These are phyloP conservation scores for Amanita phalloides DNA, from an alignment of 768 basidiomycete species.

Conservation along the genomic window DNA sequence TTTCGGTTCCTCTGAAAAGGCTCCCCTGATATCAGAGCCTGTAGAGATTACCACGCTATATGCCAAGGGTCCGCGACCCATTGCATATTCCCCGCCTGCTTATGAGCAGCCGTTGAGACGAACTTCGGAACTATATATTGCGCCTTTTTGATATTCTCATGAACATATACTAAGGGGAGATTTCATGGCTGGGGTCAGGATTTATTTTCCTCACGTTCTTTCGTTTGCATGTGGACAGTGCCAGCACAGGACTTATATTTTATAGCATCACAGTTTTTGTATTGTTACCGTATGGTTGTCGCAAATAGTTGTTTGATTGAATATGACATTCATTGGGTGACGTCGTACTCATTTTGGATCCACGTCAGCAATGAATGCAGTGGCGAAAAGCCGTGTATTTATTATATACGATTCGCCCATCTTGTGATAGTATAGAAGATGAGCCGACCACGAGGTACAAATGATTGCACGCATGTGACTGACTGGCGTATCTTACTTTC, in stretches of 20 bases:
- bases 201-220: not conserved
- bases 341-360: not conserved
- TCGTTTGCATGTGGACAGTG: not conserved
- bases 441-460: not conserved
- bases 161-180: slow-evolving; percentile 4
- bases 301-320: too few relatives aligned
- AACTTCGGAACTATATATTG: slow-evolving; percentile 15
- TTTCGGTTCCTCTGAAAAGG: slow-evolving; percentile 25
- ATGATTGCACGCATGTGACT: not conserved
- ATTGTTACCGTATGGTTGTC: not conserved
- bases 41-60: slow-evolving; percentile 44
- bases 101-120: slow-evolving; percentile 27
- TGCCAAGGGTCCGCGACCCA: slow-evolving; percentile 36
- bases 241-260: not conserved
- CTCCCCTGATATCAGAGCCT: slow-evolving; percentile 33
- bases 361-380: not conserved
- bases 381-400: not conserved
- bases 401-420: not conserved
- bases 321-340: not conserved
- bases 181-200: slow-evolving; percentile 1
- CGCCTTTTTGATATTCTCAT: slow-evolving; percentile 7
- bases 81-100: slow-evolving; percentile 39
- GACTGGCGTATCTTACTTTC: not conserved
- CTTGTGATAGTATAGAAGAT: not conserved
- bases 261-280: not conserved